A percentile compares a stretch with the other conserved stretches of the same genome.
These are phyloP conservation scores for Trichomonascaceae sp. DNA, from an alignment of 1,139 yeast species.

Conservation along the genomic window DNA sequence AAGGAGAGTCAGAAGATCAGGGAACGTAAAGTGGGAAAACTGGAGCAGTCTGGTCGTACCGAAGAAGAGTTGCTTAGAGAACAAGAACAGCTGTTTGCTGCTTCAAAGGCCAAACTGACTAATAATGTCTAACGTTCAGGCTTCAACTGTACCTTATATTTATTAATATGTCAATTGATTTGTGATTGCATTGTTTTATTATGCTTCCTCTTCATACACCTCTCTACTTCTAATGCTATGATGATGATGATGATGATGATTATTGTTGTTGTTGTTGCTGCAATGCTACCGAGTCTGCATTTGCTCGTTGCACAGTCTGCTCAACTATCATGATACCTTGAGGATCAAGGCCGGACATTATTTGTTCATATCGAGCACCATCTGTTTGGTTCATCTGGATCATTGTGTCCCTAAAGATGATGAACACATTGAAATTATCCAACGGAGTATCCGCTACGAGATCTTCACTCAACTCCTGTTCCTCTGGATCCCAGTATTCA, in stretches of 20 bases:
- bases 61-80: constrained; percentile 89
- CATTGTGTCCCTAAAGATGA: constrained; percentile 43
- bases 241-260: background rate
- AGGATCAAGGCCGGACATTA: constrained; percentile 27
- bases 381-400: constrained; percentile 30
- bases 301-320: constrained; percentile 20
- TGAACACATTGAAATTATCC: constrained; percentile 63
- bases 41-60: constrained; percentile 83
- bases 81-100: constrained; percentile 88
- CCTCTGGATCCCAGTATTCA: constrained; percentile 21
- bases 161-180: background rate
- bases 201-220: background rate
- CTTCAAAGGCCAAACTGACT: constrained; percentile 58
- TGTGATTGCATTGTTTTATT: background rate
- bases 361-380: constrained; percentile 27
- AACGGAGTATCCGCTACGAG: constrained; percentile 74
- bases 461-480: constrained; percentile 66
- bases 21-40: constrained; percentile 87
- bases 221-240: background rate
- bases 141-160: background rate
- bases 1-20: constrained; percentile 74
- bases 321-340: constrained; percentile 32
- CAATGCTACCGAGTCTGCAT: constrained; percentile 4
- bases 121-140: constrained; percentile 15
- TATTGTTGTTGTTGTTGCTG: background rate